Percentiles rank a stretch among this genome's conserved stretches.
Conservation (phyloP, 305 asterid genomes). For the Ajuga reptans region DNA sequence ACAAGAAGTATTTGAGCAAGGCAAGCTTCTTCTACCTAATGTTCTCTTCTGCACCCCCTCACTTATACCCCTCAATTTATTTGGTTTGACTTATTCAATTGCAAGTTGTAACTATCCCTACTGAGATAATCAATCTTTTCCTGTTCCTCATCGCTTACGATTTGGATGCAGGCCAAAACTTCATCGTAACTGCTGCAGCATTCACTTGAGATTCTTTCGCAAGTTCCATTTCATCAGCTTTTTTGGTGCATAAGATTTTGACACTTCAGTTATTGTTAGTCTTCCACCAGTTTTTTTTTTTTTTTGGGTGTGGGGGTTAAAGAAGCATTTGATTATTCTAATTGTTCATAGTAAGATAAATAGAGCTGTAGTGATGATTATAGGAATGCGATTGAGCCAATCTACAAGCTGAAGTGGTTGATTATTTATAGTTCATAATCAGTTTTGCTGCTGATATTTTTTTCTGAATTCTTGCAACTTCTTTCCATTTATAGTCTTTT, state of each 20-base stretch:
- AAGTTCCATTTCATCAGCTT: background rate
- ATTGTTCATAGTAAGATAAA: constrained; percentile 1
- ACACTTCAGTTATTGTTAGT: background rate
- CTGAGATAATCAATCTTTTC: no score
- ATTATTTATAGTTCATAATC: background rate
- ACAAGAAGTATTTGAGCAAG: constrained; percentile 82
- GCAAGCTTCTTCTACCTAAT: constrained; percentile 30
- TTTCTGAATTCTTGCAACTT: background rate
- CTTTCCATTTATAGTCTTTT: background rate
- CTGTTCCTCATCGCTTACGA: no score
- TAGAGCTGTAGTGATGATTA: background rate
- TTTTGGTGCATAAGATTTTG: constrained; percentile 6
- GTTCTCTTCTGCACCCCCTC: background rate
- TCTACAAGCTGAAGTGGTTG: background rate
- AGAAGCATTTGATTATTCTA: background rate
- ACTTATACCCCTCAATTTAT: background rate
- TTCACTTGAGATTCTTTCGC: background rate
- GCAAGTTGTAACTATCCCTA: background rate
- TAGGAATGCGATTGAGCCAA: background rate
- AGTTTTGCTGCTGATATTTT: background rate
- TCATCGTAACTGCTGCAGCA: constrained; percentile 17
- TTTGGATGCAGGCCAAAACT: constrained; percentile 59
- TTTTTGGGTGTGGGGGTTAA: no score
- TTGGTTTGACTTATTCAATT: no score
- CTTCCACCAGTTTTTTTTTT: no score